Evolutionary conservation across 106 monocot genomes (phyloP).

Genomic region (Dendrobium nobile): DNA sequence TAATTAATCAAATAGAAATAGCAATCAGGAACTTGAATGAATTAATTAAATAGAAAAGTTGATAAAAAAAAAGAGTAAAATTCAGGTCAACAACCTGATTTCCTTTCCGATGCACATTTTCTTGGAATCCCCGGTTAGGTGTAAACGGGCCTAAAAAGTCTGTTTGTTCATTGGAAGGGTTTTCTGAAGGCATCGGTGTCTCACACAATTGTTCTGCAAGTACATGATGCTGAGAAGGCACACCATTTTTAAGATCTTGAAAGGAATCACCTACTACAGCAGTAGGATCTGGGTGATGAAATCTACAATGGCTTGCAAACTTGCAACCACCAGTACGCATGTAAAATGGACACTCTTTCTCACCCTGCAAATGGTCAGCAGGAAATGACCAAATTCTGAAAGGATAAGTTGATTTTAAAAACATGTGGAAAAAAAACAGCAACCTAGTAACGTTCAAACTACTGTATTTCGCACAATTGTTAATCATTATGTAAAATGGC

Average conservation of each 20-base stretch:
- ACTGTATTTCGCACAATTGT: not conserved
- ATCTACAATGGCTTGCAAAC: conserved; percentile 39
- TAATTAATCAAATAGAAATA: not conserved
- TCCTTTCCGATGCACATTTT: conserved; percentile 31
- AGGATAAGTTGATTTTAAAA: not conserved
- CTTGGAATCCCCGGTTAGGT: conserved; percentile 11
- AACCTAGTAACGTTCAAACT: not conserved
- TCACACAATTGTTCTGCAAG: not conserved
- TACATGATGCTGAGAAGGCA: conserved; percentile 7
- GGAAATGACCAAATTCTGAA: not conserved
- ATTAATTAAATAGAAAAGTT: not conserved
- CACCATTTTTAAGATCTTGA: conserved; percentile 9
- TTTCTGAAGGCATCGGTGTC: conserved; percentile 14
- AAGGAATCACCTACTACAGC: conserved; percentile 12
- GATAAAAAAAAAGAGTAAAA: not conserved
- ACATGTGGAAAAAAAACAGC: not conserved
- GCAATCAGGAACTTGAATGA: not conserved
- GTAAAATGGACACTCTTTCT: conserved; percentile 40
- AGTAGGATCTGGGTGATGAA: conserved; percentile 57
- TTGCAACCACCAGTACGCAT: conserved; percentile 56
- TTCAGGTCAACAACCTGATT: conserved; percentile 32
- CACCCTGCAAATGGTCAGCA: conserved; percentile 27
- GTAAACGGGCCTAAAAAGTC: conserved; percentile 22
- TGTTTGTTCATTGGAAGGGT: conserved; percentile 20
- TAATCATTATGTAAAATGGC: not conserved